Evolutionary conservation across 2,329 filamentous ascomycete genomes (phyloP).

Genomic region (Drechslerella dactyloides): DNA sequence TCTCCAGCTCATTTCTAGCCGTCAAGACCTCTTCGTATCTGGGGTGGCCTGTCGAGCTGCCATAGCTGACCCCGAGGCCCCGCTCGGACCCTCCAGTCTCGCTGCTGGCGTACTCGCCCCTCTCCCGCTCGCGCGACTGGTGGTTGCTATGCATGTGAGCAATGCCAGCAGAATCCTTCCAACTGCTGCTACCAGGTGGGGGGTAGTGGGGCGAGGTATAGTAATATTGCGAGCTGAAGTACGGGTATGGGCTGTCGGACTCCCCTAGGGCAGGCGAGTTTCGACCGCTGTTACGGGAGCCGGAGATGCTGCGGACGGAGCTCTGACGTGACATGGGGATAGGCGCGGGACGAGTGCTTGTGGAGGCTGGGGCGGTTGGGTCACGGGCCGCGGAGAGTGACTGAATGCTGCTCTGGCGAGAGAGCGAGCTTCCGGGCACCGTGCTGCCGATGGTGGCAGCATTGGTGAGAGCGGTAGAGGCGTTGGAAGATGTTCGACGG

Average conservation of each 20-base stretch:
- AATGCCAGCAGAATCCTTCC: constrained; percentile 43
- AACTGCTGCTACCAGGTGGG: constrained; percentile 39
- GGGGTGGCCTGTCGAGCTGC: constrained; percentile 30
- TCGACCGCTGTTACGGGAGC: constrained; percentile 40
- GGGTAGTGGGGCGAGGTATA: constrained; percentile 27
- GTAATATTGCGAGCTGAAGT: constrained; percentile 48
- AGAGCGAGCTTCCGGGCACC: constrained; percentile 61
- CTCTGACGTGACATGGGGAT: constrained; percentile 49
- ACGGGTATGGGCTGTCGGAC: constrained; percentile 47
- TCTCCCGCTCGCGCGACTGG: constrained; percentile 47
- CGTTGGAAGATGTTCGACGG: constrained; percentile 69
- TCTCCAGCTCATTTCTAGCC: constrained; percentile 68
- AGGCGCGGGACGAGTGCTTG: constrained; percentile 30
- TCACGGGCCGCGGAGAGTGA: constrained; percentile 61
- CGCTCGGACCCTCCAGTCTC: constrained; percentile 43
- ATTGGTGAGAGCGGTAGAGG: constrained; percentile 67
- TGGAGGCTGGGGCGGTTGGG: constrained; percentile 55
- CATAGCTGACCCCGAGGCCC: constrained; percentile 40
- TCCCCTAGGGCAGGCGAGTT: constrained; percentile 46
- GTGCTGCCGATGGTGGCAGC: constrained; percentile 63
- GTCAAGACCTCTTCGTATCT: constrained; percentile 63
- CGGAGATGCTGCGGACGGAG: constrained; percentile 44
- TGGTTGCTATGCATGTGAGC: constrained; percentile 42
- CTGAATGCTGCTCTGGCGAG: constrained; percentile 59
- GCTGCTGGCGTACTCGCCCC: constrained; percentile 46